Evolutionary conservation across 23 red algal genomes (phyloP), one percentile per base, ranked within the genome.

Genomic region (Pyropia yezoensis): DNA sequence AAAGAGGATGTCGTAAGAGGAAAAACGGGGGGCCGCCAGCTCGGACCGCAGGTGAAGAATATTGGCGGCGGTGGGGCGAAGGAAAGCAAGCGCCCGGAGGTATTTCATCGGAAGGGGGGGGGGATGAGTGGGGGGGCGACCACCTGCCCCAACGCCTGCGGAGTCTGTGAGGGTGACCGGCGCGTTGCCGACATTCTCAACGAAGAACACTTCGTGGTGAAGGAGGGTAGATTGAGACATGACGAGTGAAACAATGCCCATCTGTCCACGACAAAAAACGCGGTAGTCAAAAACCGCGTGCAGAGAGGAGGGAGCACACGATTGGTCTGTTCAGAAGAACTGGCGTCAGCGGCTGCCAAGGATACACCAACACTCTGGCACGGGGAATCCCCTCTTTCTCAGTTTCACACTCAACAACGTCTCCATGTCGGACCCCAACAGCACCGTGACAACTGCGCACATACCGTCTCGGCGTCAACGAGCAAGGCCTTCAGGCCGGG

Each of bases 401-500:
- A 47, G 4, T 47, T 47, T 13, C 39, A 47, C 39, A 47, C 39
- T 12, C 39, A 47, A 13, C 4, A 13, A 47, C 39, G 39, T 13
- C 39, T 47, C 39, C 39, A 47, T 8, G 0, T 47, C 3, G 30
- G 11, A 13, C 39, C 39, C 0, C 39, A 47, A 13, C 39, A 47
- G 39, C 39, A 47, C 39, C 39, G 4, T 47, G 11, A 1, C 0
- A 7, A 3, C 30, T 6, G 1, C 39, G 11, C 39, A 47, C 70
- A 49, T 27, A 78, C 61, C 7, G 83, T 96, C 56, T 96, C 83
- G 20, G 69, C 64, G 66, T 96, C 91, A 18, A 88, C 64, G 45
- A 96, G 53, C n/a, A 96, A 65, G n/a, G 91, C 78, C 61, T 96
- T 96, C n/a, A 96, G 18, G 8, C 83, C 91, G 2, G 68, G 66